A percentile compares a stretch with the other conserved stretches of the same genome.
Conservation (phyloP, 2,329 filamentous ascomycete species). For the Rasamsonia emersonii region DNA sequence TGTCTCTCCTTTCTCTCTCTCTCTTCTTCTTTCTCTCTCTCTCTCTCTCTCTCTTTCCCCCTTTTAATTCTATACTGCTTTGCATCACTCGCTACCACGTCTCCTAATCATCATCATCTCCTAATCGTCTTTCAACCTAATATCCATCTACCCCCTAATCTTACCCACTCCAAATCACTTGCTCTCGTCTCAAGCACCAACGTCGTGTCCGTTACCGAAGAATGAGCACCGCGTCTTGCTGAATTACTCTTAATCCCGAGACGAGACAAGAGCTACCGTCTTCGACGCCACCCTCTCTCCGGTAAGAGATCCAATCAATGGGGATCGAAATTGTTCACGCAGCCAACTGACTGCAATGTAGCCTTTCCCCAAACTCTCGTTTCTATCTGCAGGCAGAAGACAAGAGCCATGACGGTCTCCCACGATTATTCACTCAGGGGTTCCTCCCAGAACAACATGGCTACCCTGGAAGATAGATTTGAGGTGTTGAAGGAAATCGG, state of each 20-base stretch:
- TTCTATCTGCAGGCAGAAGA: conserved; percentile 35
- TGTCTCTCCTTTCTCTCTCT: conserved; percentile 9
- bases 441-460: conserved; percentile 46
- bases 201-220: conserved; percentile 1
- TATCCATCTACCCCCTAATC: neutral
- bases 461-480: conserved; percentile 78
- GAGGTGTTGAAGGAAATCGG: conserved; percentile 97
- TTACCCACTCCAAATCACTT: neutral
- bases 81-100: conserved; percentile 21
- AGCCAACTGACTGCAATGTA: conserved; percentile 3
- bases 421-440: conserved; percentile 65
- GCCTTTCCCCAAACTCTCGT: conserved; percentile 10
- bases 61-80: conserved; percentile 11
- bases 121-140: too few species aligned
- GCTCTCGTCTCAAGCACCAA: conserved; percentile 2
- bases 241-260: conserved; percentile 4
- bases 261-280: conserved; percentile 4
- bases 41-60: conserved; percentile 19
- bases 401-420: conserved; percentile 62
- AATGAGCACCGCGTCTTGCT: conserved; percentile 8
- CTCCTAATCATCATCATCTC: conserved; percentile 12
- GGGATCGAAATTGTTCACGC: neutral
- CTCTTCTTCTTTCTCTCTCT: conserved; percentile 16
- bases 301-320: conserved; percentile 1
- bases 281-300: conserved; percentile 1